Conservation (phyloP, 768 basidiomycete genomes). For the Lentinula aciculospora region DNA sequence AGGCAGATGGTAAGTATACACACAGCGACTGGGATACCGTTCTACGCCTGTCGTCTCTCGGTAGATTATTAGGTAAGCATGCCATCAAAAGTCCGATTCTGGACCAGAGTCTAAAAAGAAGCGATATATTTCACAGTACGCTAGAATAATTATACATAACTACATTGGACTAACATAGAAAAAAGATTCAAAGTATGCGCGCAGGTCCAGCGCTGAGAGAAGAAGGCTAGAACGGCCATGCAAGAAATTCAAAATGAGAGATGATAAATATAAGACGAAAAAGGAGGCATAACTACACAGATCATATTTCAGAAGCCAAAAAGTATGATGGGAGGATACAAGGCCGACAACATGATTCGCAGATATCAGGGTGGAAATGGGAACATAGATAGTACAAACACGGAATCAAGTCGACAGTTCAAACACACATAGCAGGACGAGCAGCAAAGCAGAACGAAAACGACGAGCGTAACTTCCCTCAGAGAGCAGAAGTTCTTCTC, state of each 20-base stretch:
- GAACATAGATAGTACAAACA: conserved; percentile 11
- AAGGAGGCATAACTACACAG: conserved; percentile 1
- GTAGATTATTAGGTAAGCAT: not conserved
- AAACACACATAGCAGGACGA: conserved; percentile 30
- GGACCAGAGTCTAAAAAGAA: conserved; percentile 1
- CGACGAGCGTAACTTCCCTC: conserved; percentile 12
- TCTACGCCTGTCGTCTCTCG: not conserved
- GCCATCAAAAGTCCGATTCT: not conserved
- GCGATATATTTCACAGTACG: conserved; percentile 4
- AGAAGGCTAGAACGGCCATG: not conserved
- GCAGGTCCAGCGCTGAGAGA: not conserved
- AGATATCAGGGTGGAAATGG: conserved; percentile 3
- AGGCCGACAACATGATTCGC: conserved; percentile 13
- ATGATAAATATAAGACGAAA: conserved; percentile 6
- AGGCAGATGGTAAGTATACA: conserved; percentile 3
- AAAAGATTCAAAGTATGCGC: not conserved
- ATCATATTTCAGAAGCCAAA: conserved; percentile 1
- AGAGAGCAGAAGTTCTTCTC: conserved; percentile 9
- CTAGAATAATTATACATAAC: not conserved
- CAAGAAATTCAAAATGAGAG: not conserved
- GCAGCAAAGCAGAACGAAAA: conserved; percentile 11
- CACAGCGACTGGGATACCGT: not conserved
- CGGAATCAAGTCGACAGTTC: conserved; percentile 13
- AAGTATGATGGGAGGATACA: conserved; percentile 3
- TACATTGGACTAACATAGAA: not conserved